These are phyloP conservation scores for Cyclospora cayetanensis DNA, from an alignment of 169 alveolate genomes.

Conservation along the genomic window DNA sequence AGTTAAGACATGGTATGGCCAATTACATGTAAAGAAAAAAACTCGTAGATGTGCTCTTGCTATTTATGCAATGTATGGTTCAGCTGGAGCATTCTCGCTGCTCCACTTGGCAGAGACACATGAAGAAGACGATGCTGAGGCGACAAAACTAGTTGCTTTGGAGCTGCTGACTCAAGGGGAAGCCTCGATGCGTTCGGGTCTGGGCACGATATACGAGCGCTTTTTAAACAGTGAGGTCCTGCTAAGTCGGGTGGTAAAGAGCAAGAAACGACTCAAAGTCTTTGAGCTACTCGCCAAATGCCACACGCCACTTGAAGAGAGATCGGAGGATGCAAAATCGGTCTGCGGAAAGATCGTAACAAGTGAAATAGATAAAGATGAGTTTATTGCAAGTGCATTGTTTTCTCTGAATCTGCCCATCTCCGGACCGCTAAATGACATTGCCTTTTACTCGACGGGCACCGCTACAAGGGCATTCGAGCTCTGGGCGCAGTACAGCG, in stretches of 20 bases:
- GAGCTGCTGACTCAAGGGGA: not conserved
- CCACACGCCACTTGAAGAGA: constrained; percentile 23
- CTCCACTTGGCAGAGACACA: not conserved
- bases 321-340: constrained; percentile 13
- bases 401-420: constrained; percentile 39
- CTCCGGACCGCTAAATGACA: not conserved
- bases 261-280: constrained; percentile 8
- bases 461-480: not conserved
- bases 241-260: not conserved
- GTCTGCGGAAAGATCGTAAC: constrained; percentile 57
- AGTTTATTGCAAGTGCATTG: constrained; percentile 19
- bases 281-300: constrained; percentile 45
- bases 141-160: not conserved
- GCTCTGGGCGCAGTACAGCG: not conserved
- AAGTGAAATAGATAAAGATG: constrained; percentile 39
- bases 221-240: constrained; percentile 63
- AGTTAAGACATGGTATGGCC: no score
- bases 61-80: no score
- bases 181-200: not conserved
- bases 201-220: constrained; percentile 34
- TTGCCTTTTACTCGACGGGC: not conserved
- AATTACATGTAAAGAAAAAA: no score
- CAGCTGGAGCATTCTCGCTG: constrained; percentile 47
- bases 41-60: no score
- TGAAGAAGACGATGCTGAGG: not conserved